A percentile compares a stretch with the other conserved stretches of the same genome.
phyloP scores from a whole-genome alignment of 352 stramenopile species.

The Phytophthora multivora region DNA sequence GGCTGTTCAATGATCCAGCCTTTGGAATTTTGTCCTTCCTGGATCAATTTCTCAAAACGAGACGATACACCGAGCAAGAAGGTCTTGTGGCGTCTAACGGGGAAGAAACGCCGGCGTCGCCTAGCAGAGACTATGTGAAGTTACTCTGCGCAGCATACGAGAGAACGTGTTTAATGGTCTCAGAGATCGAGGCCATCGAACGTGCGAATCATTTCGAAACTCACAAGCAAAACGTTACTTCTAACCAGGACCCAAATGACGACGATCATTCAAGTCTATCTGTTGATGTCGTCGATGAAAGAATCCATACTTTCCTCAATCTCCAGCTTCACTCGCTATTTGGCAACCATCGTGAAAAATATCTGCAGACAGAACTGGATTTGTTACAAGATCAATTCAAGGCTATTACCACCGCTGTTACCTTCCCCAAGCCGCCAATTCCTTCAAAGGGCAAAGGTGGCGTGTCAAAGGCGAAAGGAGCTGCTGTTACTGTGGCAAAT shows the following conservation, averaged over 20 bases:
- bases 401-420: conserved; percentile 42
- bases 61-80: conserved; percentile 19
- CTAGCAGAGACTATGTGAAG: conserved; percentile 57
- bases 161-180: conserved; percentile 54
- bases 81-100: conserved; percentile 2
- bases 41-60: conserved; percentile 66
- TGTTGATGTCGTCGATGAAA: conserved; percentile 29
- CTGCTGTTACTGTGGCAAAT: conserved; percentile 3
- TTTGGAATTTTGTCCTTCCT: conserved; percentile 82
- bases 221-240: not conserved
- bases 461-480: conserved; percentile 28
- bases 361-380: conserved; percentile 70
- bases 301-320: conserved; percentile 73
- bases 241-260: conserved; percentile 8
- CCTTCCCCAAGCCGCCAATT: conserved; percentile 57
- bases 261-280: conserved; percentile 6
- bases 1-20: conserved; percentile 78
- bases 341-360: conserved; percentile 69
- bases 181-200: conserved; percentile 51
- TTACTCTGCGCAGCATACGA: conserved; percentile 72
- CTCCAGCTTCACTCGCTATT: conserved; percentile 85
- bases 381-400: conserved; percentile 58
- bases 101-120: not conserved
- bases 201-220: conserved; percentile 5
- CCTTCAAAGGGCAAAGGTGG: conserved; percentile 31